Base-by-base conservation (phyloP, 495 filamentous ascomycete genomes). In the Rusavskia elegans region DNA sequence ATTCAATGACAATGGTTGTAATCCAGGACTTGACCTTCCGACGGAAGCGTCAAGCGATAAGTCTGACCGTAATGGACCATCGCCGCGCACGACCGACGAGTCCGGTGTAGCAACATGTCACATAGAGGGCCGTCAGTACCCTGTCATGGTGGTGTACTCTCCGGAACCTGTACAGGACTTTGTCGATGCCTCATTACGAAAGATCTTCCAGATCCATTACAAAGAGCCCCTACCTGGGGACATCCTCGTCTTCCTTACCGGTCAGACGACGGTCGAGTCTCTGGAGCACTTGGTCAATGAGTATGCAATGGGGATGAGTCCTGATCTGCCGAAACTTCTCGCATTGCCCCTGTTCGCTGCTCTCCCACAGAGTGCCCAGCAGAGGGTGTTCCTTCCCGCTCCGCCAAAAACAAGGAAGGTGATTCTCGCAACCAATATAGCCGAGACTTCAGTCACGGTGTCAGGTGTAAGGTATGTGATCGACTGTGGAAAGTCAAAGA, bases 391-490 rank as follows among this genome's bases (percentile, higher is more conserved):
- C 61, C 71, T 79, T 23, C 85, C 83, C 6, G 73, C 87, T 27
- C 83, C 85, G 1, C 76, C 78, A 10, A 71, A 73, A 19, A 94
- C 84, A 0, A 77, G 93, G 38, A 99, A 97, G 59, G 67, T 99
- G 8, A 87, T 99, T 11, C 73, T 99, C 3, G 78, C 89, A 0
- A 99, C 93, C 14, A 99, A 99, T 64, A 96, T 99, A 56, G 93
- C 93, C 21, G 93, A 99, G 61, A 97, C 93, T 0, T 99, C 93
- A 1, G 83, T 99, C 50, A 99, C 93, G 0, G 89, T 99, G 0
- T 81, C 90, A 8, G 93, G 93, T 2, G 88, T 99, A 4, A 79
- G 88, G 2, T 87, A 79, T 59, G 93, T 99, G 29, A 72, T 99
- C 29, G 93, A 99, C 62, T 84, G 85, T 59, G 93, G 93, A 23